Base-by-base conservation (phyloP, 352 stramenopile genomes). In the Phytophthora sansomeana region DNA sequence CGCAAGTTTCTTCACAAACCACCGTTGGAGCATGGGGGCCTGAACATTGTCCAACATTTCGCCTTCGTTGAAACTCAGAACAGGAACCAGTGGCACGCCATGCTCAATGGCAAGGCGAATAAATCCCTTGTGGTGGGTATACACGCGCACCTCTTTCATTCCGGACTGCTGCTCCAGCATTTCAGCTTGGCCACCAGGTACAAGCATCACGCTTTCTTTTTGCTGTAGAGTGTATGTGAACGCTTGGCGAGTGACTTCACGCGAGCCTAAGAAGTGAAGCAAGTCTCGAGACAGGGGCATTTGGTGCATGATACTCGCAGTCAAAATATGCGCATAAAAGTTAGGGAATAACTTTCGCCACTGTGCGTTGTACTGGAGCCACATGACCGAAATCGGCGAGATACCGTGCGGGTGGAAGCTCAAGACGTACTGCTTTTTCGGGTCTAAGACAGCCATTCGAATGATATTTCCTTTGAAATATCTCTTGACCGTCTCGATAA, bases 31-130 rank as follows among this genome's bases (percentile, higher is more conserved):
- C 51, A 75, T 64, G 10, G 87, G 84, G n/a, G 75, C 78, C n/a
- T 76, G 78, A 16, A 96, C 63, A 56, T 94, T 96, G 71, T 93
- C 85, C 78, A 96, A 80, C 55, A 88, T 82, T 46, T 96, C 87
- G 30, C 80, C 83, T 64, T 96, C 87, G 33, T 91, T 83, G 64
- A 92, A 96, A 62, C 85, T 93, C 9, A 96, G 67, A 30, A 96
- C 69, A 0, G 87, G 87, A 24, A 96, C 85, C 2, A 96, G 62
- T 30, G 87, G 73, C 16, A 78, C 77, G 38, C 87, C 87, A 41
- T 94, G 75, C 51, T 94, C 83, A 39, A 96, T 83, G 10, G 87
- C 87, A 14, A 94, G 58, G 6, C 87, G 87, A 16, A 96, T 77
- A 50, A 96, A 96, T 9, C 87, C 87, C 38, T 88, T 89, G 73